Evolutionary conservation across 306 rosid species (phyloP), one percentile per base, ranked within the genome.

Genomic region (Dryas octopetala): DNA sequence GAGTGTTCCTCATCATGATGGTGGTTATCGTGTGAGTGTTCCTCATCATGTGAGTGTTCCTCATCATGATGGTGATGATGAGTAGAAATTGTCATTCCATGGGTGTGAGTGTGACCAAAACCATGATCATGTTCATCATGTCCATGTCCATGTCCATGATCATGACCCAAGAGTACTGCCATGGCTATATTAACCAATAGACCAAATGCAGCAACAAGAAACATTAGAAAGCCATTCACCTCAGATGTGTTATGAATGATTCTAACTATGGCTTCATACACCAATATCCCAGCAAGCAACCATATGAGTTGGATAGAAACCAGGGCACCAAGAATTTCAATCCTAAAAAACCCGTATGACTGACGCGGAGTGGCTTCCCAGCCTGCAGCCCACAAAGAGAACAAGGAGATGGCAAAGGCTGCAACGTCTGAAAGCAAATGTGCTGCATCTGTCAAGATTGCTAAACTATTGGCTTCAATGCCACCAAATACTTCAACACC

Each of bases 291-390:
- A 1, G 93, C 85, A 74, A 91, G 88, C 82, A 88, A 66, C 96
- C 96, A 91, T 80, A 91, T 91, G 52, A 91, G 59, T 50, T 91
- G 96, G 66, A 91, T 91, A 12, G 96, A 91, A 70, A 91, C 86
- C 85, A 91, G 75, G 76, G 96, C 88, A 45, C 96, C 96, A 4
- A 91, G 91, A 87, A 91, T 91, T 83, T 91, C 96, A 63, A 91
- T 75, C 78, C 96, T 84, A 63, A 82, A 88, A 77, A 91, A 91
- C 54, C 96, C 96, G 16, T 91, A 91, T 7, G 93, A 88, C 76
- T 88, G 96, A 62, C 96, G 93, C 28, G 96, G 96, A 64, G 74
- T 91, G 71, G 96, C 93, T 78, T 88, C 91, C 96, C 93, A 91
- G 63, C 93, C 88, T 15, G 91, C 89, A 77, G 93, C 96, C 96